Conservation (phyloP, 2,329 filamentous ascomycete species). For the Rhynchosporium secalis region DNA sequence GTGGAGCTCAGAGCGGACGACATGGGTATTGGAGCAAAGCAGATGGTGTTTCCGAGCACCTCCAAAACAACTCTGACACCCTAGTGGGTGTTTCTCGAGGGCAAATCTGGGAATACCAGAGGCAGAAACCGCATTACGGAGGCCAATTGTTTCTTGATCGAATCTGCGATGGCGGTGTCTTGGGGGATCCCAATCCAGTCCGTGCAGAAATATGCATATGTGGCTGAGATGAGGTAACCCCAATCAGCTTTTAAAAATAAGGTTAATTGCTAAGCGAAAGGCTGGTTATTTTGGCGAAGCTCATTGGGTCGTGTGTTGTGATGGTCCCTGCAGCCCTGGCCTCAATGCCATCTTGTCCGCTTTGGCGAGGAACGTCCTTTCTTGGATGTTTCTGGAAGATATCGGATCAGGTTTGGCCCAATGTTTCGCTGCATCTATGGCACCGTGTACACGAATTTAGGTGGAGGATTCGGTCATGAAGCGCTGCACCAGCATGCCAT, state of each 20-base stretch:
- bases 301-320: neutral
- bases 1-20: neutral
- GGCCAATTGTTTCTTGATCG: neutral
- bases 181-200: neutral
- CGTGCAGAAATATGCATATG: neutral
- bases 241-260: neutral
- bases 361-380: neutral
- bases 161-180: neutral
- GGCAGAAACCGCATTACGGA: neutral
- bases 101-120: neutral
- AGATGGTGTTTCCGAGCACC: neutral
- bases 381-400: neutral
- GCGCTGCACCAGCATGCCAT: neutral
- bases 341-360: neutral
- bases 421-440: neutral
- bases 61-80: neutral
- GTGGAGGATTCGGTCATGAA: neutral
- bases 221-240: neutral
- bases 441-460: neutral
- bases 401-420: constrained; percentile 4
- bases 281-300: neutral
- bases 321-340: neutral
- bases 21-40: neutral
- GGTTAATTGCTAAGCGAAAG: constrained; percentile 4
- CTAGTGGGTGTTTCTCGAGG: neutral